Evolutionary conservation across 164 flowering plant species (phyloP), one percentile per base, ranked within the genome.

Genomic region (Dillenia suffruticosa): DNA sequence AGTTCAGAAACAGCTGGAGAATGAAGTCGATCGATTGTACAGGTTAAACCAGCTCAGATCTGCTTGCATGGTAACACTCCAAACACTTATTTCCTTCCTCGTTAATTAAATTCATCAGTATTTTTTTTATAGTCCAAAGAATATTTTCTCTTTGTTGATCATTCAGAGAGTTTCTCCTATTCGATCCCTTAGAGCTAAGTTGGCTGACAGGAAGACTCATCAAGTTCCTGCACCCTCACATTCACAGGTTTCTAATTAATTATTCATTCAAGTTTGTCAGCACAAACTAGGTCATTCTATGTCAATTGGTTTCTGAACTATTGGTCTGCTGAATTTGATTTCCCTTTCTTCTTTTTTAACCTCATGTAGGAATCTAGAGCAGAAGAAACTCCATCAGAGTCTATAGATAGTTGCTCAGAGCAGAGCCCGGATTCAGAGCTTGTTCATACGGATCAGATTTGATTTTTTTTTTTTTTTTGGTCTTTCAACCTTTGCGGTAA

Each of bases 1-100:
- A 64, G 69, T 46, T 26, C 96, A 88, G 81, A 87, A 65, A 67
- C 49, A 46, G 67, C 73, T 87, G 5, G 93, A 87, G 75, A 66
- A 82, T 12, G 84, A 87, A 72, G 78, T 88, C 17, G 86, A 87
- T 61, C 59, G 85, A 61, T 43, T 91, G 49, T 82, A 61, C 68
- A 68, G 88, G 58, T 57, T 87, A 59, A 87, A 82, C 50, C 70
- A 87, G 52, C 88, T 91, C 66, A 62, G 60, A 54, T 62, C 74
- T 48, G 70, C 61, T 26, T 75, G 72, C 59, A 59, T 57, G 79
- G 84, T 87, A 70, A 65, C 40, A 32, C 6, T 32, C 40, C 40
- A 32, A 32, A 32, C 7, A 5, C 7, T 32, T 32, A 7, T 32
- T 7, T 26, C 40, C 40, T 32, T 5, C 40, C 40, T 32, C 7